Base-by-base conservation (phyloP, 2,329 filamentous ascomycete genomes). In the Trichocomaceae sp. region DNA sequence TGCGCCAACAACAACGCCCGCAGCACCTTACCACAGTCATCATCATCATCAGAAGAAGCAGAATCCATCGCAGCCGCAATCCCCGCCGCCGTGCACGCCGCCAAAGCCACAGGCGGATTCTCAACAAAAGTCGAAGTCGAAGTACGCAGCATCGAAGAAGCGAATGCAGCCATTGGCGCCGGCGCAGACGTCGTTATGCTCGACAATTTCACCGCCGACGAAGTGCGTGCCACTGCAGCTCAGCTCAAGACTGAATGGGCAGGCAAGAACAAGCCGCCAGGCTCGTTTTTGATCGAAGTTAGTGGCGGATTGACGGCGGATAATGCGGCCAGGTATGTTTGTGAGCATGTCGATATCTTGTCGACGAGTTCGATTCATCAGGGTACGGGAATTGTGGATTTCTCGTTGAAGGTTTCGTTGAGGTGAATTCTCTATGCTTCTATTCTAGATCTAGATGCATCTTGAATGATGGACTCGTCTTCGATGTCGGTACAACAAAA, bases 301-400 rank as follows among this genome's bases (percentile, higher is more conserved):
- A 96, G 90, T 59, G 93, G 93, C 1, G 93, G 93, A 0, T 70
- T 99, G 74, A 93, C 85, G 7, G 81, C 88, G 68, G 84, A 87
- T 52, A 99, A 97, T 70, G 89, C 95, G 5, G 82, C 81, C 62
- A 77, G 79, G 9, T 96, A 95, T 74, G 86, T 68, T 9, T 81
- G 77, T 66, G 67, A 73, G 80, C 90, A 97, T 73, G 84, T 99
- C 62, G 93, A 99, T 72, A 91, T 99, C 62, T 85, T 97, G 63
- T 96, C 91, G 44, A 96, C 92, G 44, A 96, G 91, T 69, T 92
- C 88, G 51, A 96, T 99, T 66, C 93, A 99, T 67, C 93, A 99
- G 75, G 92, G 93, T 2, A 90, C 95, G 2, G 83, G 87, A 29
- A 90, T 96, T 69, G 84, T 99, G 46, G 93, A 99, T 71, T 97